Evolutionary conservation across 2,329 filamentous ascomycete genomes (phyloP).

Genomic region (Coniella vitis): DNA sequence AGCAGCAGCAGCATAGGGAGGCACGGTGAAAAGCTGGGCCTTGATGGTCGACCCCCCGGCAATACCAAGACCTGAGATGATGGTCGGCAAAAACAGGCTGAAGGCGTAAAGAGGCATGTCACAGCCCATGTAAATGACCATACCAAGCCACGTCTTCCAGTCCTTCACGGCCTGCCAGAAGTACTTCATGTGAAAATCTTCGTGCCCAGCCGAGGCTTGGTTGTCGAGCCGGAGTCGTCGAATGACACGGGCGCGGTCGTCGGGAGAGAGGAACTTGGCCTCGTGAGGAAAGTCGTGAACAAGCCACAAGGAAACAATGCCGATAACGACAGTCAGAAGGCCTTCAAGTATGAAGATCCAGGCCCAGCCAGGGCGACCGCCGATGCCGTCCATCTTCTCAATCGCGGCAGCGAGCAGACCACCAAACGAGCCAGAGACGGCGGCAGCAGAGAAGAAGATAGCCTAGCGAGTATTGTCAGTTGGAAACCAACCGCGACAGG

Average conservation of each 20-base stretch:
- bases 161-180: conserved; percentile 65
- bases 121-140: conserved; percentile 42
- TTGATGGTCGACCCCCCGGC: conserved; percentile 26
- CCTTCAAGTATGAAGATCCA: conserved; percentile 65
- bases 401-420: conserved; percentile 65
- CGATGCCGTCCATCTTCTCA: conserved; percentile 55
- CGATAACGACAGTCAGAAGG: conserved; percentile 58
- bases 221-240: conserved; percentile 60
- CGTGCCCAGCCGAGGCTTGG: conserved; percentile 60
- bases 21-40: conserved; percentile 67
- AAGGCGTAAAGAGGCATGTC: conserved; percentile 44
- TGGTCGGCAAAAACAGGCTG: conserved; percentile 52
- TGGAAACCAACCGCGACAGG: not conserved
- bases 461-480: conserved; percentile 30
- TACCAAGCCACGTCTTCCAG: conserved; percentile 62
- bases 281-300: conserved; percentile 74
- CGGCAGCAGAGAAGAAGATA: conserved; percentile 74
- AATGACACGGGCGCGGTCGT: conserved; percentile 62
- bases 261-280: conserved; percentile 59
- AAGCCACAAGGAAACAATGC: conserved; percentile 60
- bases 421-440: conserved; percentile 67
- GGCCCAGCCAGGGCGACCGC: conserved; percentile 45
- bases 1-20: conserved; percentile 67
- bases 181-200: conserved; percentile 64
- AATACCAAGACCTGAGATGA: conserved; percentile 39